A percentile compares a stretch with the other conserved stretches of the same genome.
phyloP scores from a whole-genome alignment of 768 basidiomycete species.

The Cubamyces sp. region DNA sequence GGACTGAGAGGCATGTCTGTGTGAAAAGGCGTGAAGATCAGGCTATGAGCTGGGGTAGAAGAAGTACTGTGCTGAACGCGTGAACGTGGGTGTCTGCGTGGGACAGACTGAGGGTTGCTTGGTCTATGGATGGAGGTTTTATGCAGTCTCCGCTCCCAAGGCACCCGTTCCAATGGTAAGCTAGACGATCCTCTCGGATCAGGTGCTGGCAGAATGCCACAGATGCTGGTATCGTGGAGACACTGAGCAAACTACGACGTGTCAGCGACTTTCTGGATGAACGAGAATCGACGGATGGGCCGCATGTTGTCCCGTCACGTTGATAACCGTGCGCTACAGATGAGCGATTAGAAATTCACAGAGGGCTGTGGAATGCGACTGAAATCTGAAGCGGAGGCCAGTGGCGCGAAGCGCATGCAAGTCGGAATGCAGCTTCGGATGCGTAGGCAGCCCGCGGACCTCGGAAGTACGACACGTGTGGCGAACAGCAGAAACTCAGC shows the following conservation, averaged over 20 bases:
- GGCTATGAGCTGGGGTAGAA: not conserved
- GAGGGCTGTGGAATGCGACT: not conserved
- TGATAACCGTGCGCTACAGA: no score
- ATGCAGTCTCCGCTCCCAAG: not conserved
- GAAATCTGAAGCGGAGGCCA: not conserved
- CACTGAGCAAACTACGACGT: not conserved
- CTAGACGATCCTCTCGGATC: conserved; percentile 8
- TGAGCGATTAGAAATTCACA: no score
- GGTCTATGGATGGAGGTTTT: not conserved
- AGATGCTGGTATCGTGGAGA: not conserved
- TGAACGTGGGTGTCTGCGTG: conserved; percentile 3
- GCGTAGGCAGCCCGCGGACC: no score
- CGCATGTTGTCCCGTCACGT: not conserved
- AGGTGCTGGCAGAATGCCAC: not conserved
- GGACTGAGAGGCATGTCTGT: conserved; percentile 16
- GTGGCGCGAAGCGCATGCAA: no score
- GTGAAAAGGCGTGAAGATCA: not conserved
- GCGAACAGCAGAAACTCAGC: no score
- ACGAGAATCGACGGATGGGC: not conserved
- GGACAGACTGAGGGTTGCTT: no score
- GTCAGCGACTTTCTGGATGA: not conserved
- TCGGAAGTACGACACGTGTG: no score
- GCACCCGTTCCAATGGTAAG: not conserved
- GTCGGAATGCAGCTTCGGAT: no score
- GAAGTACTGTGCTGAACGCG: not conserved